A percentile compares a stretch with the other conserved stretches of the same genome.
phyloP scores from a whole-genome alignment of 768 basidiomycete species.

The Saitozyma podzolica region DNA sequence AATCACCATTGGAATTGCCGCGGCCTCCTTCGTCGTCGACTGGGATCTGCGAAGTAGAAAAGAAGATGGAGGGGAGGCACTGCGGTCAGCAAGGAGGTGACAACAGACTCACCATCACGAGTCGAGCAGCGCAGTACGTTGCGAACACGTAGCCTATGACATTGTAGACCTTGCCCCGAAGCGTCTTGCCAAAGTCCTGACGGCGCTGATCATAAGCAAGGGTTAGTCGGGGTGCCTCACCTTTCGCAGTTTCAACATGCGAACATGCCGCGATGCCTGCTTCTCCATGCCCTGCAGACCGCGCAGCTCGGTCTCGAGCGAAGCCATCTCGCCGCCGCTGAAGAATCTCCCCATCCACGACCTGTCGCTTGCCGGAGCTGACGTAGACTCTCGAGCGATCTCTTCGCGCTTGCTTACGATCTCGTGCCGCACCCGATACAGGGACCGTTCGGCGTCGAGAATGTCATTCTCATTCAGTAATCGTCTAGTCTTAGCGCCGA shows the following conservation, averaged over 20 bases:
- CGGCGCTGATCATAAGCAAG: slow-evolving; percentile 25
- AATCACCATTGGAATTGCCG: slow-evolving; percentile 50
- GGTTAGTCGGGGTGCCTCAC: background rate
- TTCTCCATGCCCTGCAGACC: slow-evolving; percentile 46
- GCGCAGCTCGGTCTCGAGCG: slow-evolving; percentile 26
- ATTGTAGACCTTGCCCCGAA: slow-evolving; percentile 43
- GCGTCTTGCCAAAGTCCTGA: slow-evolving; percentile 45
- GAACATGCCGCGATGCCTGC: slow-evolving; percentile 39
- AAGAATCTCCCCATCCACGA: slow-evolving; percentile 45
- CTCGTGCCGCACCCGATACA: slow-evolving; percentile 48
- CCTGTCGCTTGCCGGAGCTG: slow-evolving; percentile 8
- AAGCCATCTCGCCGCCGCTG: slow-evolving; percentile 31
- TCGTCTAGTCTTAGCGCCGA: slow-evolving; percentile 22
- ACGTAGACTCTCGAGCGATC: background rate
- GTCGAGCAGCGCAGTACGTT: slow-evolving; percentile 47
- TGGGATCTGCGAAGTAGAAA: slow-evolving; percentile 29
- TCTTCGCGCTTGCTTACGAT: slow-evolving; percentile 39
- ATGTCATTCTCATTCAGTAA: slow-evolving; percentile 42
- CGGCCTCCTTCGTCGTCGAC: slow-evolving; percentile 1
- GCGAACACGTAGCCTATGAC: slow-evolving; percentile 47
- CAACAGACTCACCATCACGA: slow-evolving; percentile 39
- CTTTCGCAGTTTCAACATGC: background rate
- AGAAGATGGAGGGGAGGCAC: slow-evolving; percentile 49
- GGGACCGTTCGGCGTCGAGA: slow-evolving; percentile 43
- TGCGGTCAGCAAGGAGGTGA: slow-evolving; percentile 4